A percentile compares a stretch with the other conserved stretches of the same genome.
Evolutionary conservation across 2,329 filamentous ascomycete genomes (phyloP).

Genomic region (Hysterium pulicare): DNA sequence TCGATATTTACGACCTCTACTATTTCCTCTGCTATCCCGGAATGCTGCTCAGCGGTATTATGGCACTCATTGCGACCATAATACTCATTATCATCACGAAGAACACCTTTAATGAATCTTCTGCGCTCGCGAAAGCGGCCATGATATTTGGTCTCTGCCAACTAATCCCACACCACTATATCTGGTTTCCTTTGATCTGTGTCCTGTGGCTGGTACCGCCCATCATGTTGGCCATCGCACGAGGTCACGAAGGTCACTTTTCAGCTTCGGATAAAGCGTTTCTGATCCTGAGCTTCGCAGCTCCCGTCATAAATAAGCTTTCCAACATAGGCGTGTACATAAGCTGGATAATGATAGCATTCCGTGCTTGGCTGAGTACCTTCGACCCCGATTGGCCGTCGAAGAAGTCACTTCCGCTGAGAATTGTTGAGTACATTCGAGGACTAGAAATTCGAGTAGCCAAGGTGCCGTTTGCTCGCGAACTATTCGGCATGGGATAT

Average conservation of each 20-base stretch:
- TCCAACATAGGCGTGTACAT: background rate
- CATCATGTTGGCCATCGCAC: background rate
- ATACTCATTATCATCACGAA: background rate
- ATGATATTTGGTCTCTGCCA: background rate
- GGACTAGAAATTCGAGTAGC: background rate
- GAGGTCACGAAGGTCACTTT: background rate
- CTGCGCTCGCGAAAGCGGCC: background rate
- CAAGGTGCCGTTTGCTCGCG: background rate
- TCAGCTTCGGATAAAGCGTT: background rate
- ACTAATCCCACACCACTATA: background rate
- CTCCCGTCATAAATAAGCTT: background rate
- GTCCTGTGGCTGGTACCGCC: background rate
- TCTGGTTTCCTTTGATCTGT: background rate
- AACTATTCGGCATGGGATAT: background rate
- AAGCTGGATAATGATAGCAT: background rate
- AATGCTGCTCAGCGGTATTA: background rate
- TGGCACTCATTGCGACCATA: background rate
- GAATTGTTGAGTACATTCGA: background rate
- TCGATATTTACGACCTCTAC: background rate
- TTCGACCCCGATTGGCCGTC: background rate
- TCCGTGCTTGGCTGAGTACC: background rate
- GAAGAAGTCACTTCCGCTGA: background rate
- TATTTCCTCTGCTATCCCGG: background rate
- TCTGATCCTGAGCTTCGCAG: background rate
- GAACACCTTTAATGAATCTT: background rate